A percentile compares a stretch with the other conserved stretches of the same genome.
phyloP scores from a whole-genome alignment of 2,329 filamentous ascomycete species.

The Aspergillus sp. region DNA sequence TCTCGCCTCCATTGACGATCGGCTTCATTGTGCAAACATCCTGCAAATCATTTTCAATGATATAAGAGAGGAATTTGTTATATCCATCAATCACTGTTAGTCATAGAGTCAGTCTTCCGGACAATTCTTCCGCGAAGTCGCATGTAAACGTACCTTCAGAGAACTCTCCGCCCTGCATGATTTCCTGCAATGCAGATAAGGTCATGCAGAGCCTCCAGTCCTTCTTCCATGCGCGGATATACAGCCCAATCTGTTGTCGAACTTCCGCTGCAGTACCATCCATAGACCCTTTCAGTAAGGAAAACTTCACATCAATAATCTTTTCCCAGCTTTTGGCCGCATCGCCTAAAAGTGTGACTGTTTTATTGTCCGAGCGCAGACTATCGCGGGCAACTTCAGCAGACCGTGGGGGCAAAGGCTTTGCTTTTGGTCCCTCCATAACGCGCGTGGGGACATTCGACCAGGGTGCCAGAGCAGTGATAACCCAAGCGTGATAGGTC shows the following conservation, averaged over 20 bases:
- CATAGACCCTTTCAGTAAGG: constrained; percentile 25
- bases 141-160: constrained; percentile 28
- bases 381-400: constrained; percentile 70
- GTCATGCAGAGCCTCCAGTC: constrained; percentile 41
- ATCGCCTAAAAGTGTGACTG: constrained; percentile 64
- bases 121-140: constrained; percentile 7
- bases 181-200: constrained; percentile 39
- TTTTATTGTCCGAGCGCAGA: constrained; percentile 74
- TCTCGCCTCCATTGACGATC: constrained; percentile 70
- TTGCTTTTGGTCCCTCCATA: constrained; percentile 44
- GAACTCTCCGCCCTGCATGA: constrained; percentile 31
- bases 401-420: constrained; percentile 57
- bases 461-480: constrained; percentile 75
- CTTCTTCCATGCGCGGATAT: constrained; percentile 34
- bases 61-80: constrained; percentile 50
- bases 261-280: constrained; percentile 30
- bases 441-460: constrained; percentile 46
- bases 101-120: constrained; percentile 9
- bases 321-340: constrained; percentile 61
- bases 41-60: constrained; percentile 50
- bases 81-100: constrained; percentile 50
- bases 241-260: constrained; percentile 35
- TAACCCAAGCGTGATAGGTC: constrained; percentile 71
- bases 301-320: constrained; percentile 60
- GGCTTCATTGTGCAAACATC: constrained; percentile 57